These are phyloP conservation scores for Ganoderma lucidum DNA, from an alignment of 1,284 basidiomycete species.

Conservation along the genomic window DNA sequence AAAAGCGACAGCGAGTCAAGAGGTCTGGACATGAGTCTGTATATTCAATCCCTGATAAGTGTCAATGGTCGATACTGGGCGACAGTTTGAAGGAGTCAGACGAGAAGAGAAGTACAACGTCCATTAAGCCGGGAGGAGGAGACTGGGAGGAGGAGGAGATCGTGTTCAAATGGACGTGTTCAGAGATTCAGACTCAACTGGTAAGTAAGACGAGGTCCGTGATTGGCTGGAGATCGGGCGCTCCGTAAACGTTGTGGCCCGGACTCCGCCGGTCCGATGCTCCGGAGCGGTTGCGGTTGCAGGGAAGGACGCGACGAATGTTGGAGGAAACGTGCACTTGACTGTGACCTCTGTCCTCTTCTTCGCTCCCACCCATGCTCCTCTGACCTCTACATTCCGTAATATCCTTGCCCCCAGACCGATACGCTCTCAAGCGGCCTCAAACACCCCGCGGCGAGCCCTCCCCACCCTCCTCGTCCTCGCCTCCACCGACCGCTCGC, in stretches of 20 bases:
- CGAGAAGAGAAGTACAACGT: too few relatives aligned
- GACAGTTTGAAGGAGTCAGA: too few relatives aligned
- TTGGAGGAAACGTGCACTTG: not conserved
- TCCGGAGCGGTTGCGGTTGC: not conserved
- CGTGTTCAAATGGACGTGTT: too few relatives aligned
- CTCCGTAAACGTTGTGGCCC: not conserved
- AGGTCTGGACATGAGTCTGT: too few relatives aligned
- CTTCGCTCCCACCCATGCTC: not conserved
- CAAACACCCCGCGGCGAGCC: not conserved
- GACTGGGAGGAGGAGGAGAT: too few relatives aligned
- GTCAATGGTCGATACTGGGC: too few relatives aligned
- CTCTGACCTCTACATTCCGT: not conserved
- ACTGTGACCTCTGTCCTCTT: not conserved
- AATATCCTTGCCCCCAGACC: not conserved
- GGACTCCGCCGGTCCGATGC: not conserved
- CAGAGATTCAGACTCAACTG: not conserved
- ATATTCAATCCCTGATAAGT: too few relatives aligned
- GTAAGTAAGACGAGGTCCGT: not conserved
- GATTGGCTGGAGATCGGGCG: not conserved
- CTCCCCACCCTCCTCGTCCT: not conserved
- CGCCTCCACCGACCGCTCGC: not conserved
- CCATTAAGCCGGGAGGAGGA: too few relatives aligned
- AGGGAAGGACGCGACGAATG: not conserved
- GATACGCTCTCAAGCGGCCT: not conserved
- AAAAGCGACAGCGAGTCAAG: too few relatives aligned